Percentiles rank a stretch among this genome's conserved stretches.
phyloP scores from a whole-genome alignment of 306 rosid genomes.

The Malus orientalis region DNA sequence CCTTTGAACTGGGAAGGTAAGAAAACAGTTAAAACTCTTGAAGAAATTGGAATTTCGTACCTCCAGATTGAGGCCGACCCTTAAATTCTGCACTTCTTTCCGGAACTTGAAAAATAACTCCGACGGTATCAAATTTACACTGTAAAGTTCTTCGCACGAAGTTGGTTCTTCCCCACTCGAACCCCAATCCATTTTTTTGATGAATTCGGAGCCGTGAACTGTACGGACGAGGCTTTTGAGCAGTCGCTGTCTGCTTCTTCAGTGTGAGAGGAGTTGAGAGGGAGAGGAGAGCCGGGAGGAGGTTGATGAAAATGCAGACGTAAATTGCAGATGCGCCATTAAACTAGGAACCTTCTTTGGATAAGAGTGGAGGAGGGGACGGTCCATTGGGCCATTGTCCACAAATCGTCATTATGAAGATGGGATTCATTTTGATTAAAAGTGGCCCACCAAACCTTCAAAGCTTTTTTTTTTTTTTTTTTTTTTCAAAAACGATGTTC shows the following conservation, averaged over 20 bases:
- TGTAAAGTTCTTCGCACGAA: conserved; percentile 70
- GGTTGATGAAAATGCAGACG: not conserved
- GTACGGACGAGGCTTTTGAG: not conserved
- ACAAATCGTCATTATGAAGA: not conserved
- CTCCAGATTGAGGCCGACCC: conserved; percentile 83
- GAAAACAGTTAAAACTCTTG: not conserved
- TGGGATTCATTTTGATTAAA: not conserved
- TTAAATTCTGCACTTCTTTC: conserved; percentile 65
- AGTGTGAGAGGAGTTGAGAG: not conserved
- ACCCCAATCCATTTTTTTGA: conserved; percentile 36
- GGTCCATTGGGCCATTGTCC: not conserved
- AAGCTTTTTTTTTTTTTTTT: not conserved
- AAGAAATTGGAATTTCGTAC: conserved; percentile 15
- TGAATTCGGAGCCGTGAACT: conserved; percentile 10
- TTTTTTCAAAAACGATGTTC: too few relatives aligned
- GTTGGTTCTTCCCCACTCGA: conserved; percentile 51
- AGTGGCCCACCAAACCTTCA: not conserved
- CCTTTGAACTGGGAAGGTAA: not conserved
- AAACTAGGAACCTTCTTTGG: too few relatives aligned
- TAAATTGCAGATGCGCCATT: not conserved
- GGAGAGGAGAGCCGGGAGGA: not conserved
- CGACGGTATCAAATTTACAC: conserved; percentile 63
- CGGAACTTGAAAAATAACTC: conserved; percentile 82
- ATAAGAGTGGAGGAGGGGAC: not conserved
- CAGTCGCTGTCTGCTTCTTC: not conserved